These are phyloP conservation scores for Thelonectria rubi DNA, from an alignment of 2,329 filamentous ascomycete genomes.

Conservation along the genomic window DNA sequence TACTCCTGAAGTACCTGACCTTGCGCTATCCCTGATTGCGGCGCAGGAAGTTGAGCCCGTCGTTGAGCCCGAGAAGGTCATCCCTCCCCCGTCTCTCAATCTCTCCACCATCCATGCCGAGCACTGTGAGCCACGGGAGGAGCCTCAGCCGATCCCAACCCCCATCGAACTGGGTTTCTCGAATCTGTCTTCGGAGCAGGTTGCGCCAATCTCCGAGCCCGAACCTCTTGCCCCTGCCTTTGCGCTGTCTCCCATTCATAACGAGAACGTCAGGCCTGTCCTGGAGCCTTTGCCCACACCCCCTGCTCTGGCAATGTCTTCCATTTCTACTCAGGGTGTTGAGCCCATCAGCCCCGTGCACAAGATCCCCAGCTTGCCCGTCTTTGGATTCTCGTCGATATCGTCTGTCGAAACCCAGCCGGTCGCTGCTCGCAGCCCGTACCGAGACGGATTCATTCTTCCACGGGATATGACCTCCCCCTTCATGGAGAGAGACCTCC, in stretches of 20 bases:
- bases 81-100: slow-evolving; percentile 41
- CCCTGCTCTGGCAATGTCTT: slow-evolving; percentile 49
- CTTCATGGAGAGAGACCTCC: slow-evolving; percentile 43
- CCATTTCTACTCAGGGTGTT: slow-evolving; percentile 47
- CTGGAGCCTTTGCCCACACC: slow-evolving; percentile 34
- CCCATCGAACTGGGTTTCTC: slow-evolving; percentile 47
- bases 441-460: slow-evolving; percentile 65
- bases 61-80: slow-evolving; percentile 45
- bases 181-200: slow-evolving; percentile 46
- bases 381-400: slow-evolving; percentile 56
- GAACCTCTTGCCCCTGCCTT: slow-evolving; percentile 38
- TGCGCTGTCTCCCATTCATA: slow-evolving; percentile 44
- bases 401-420: slow-evolving; percentile 58
- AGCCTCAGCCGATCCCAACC: slow-evolving; percentile 34
- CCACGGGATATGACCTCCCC: slow-evolving; percentile 55
- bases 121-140: slow-evolving; percentile 48
- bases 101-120: slow-evolving; percentile 45
- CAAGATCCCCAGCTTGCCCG: slow-evolving; percentile 37
- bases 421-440: slow-evolving; percentile 59
- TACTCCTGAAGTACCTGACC: slow-evolving; percentile 31
- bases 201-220: slow-evolving; percentile 48
- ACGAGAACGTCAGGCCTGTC: slow-evolving; percentile 50
- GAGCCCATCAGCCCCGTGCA: slow-evolving; percentile 51
- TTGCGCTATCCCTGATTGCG: slow-evolving; percentile 44
- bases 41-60: slow-evolving; percentile 46